These are phyloP conservation scores for Aspergillus nidulans DNA, from an alignment of 495 filamentous ascomycete species.

Conservation along the genomic window DNA sequence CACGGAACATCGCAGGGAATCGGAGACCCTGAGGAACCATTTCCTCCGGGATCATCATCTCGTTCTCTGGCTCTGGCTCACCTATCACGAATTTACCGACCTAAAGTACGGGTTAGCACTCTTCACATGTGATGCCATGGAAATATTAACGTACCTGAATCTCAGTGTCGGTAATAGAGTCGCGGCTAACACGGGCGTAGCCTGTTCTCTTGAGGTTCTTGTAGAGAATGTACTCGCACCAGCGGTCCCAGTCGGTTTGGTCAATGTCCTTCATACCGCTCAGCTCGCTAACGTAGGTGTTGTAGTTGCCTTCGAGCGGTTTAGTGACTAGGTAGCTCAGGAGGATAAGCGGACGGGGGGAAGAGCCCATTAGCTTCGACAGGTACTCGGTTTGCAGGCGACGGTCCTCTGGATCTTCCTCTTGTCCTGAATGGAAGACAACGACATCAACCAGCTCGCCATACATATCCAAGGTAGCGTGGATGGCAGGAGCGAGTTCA, in stretches of 20 bases:
- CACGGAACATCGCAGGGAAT: constrained; percentile 86
- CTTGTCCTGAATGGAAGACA: constrained; percentile 98
- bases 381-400: constrained; percentile 85
- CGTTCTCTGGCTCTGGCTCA: constrained; percentile 55
- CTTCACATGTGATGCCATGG: background rate
- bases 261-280: constrained; percentile 97
- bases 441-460: constrained; percentile 87
- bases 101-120: constrained; percentile 32
- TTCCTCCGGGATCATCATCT: constrained; percentile 56
- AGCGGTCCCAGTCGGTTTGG: constrained; percentile 88
- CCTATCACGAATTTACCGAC: constrained; percentile 94
- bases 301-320: constrained; percentile 91
- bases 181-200: constrained; percentile 83
- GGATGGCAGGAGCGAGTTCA: constrained; percentile 92
- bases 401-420: constrained; percentile 94
- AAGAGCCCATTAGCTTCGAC: constrained; percentile 79
- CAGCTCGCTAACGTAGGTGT: constrained; percentile 82
- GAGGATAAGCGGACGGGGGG: constrained; percentile 75
- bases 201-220: constrained; percentile 82
- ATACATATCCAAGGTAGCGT: constrained; percentile 91
- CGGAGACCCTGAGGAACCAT: constrained; percentile 68
- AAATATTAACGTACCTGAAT: constrained; percentile 64
- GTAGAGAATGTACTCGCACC: constrained; percentile 99
- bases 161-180: constrained; percentile 96
- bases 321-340: constrained; percentile 90